A percentile compares a stretch with the other conserved stretches of the same genome.
Conservation (phyloP, 768 basidiomycete genomes). For the Boletus subparvulus region DNA sequence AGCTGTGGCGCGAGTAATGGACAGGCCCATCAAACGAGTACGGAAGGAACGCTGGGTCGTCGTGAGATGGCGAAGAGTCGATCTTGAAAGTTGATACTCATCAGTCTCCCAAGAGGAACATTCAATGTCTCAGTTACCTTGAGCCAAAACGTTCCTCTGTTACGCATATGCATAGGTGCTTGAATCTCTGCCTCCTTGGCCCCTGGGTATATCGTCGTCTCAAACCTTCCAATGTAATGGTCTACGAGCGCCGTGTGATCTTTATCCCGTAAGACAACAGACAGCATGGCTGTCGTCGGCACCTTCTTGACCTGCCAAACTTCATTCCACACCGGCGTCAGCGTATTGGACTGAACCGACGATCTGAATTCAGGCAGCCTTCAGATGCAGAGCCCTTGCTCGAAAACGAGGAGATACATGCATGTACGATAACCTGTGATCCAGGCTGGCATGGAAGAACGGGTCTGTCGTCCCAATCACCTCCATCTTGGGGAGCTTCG, state of each 20-base stretch:
- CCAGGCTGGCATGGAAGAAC: conserved; percentile 68
- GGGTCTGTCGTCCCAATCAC: conserved; percentile 64
- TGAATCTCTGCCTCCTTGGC: conserved; percentile 65
- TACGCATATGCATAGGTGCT: conserved; percentile 47
- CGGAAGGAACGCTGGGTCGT: conserved; percentile 41
- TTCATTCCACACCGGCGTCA: conserved; percentile 75
- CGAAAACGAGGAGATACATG: conserved; percentile 33
- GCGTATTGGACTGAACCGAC: conserved; percentile 55
- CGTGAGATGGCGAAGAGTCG: conserved; percentile 48
- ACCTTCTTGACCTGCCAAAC: conserved; percentile 73
- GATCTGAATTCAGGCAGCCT: conserved; percentile 45
- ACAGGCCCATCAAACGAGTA: conserved; percentile 76
- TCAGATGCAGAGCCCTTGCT: not conserved
- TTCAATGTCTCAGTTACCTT: conserved; percentile 42
- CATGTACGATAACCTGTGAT: conserved; percentile 64
- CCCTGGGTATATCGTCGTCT: conserved; percentile 51
- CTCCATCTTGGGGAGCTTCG: conserved; percentile 68
- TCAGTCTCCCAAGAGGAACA: conserved; percentile 1
- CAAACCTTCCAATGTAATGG: conserved; percentile 64
- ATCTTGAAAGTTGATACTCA: conserved; percentile 41
- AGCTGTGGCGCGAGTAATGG: conserved; percentile 68
- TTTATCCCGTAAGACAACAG: conserved; percentile 68
- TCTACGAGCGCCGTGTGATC: conserved; percentile 58
- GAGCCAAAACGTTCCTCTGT: conserved; percentile 65
- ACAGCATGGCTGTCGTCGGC: conserved; percentile 56